These are phyloP conservation scores for Pelargonium citronellum DNA, from an alignment of 441 rosid species.

Conservation along the genomic window DNA sequence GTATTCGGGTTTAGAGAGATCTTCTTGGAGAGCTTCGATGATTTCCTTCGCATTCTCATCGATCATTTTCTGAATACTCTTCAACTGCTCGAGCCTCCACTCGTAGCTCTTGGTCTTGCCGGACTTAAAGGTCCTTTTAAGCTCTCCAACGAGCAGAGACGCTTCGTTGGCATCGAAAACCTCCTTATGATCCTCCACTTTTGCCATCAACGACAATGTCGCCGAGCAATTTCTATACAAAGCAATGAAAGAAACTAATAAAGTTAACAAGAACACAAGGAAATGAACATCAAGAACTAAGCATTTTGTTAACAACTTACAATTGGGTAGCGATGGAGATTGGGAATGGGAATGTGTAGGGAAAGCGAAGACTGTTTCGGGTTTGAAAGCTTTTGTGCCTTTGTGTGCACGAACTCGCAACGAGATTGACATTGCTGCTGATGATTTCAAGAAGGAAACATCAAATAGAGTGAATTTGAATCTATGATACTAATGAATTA, in stretches of 20 bases:
- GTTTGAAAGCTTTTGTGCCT: background rate
- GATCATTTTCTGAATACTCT: slow-evolving; percentile 41
- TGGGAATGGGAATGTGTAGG: background rate
- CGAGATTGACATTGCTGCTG: background rate
- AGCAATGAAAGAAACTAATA: background rate
- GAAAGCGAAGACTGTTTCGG: background rate
- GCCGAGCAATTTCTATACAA: slow-evolving; percentile 23
- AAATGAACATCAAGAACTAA: background rate
- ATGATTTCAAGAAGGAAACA: background rate
- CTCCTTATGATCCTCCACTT: slow-evolving; percentile 23
- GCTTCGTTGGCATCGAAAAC: slow-evolving; percentile 43
- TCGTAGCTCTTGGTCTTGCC: slow-evolving; percentile 65
- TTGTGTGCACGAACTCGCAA: background rate
- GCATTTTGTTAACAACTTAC: background rate
- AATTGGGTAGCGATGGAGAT: background rate
- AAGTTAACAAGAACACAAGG: background rate
- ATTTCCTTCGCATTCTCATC: slow-evolving; percentile 63
- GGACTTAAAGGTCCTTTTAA: slow-evolving; percentile 42
- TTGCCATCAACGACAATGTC: slow-evolving; percentile 23
- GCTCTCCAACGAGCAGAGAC: slow-evolving; percentile 37
- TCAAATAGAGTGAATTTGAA: background rate
- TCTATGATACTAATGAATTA: too few relatives aligned
- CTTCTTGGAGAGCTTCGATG: slow-evolving; percentile 45
- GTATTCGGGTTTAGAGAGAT: slow-evolving; percentile 61
- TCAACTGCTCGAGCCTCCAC: slow-evolving; percentile 66